phyloP scores from a whole-genome alignment of 805 yeast genomes.

The Saccharomyces eubayanus region DNA sequence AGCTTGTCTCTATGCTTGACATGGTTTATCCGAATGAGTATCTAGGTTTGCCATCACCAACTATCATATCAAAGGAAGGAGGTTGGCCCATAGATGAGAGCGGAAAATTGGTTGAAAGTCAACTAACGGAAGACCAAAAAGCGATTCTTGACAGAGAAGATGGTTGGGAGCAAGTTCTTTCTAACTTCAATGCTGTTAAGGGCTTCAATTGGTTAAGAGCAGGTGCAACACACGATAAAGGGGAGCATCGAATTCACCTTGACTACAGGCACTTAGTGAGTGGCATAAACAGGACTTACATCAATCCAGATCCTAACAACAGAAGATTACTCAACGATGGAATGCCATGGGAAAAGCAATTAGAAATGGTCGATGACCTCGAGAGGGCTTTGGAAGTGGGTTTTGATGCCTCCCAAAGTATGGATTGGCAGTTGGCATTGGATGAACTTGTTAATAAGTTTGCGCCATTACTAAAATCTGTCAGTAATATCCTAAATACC shows the following conservation, averaged over 20 bases:
- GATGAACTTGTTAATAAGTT: slow-evolving; percentile 44
- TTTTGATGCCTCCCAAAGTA: slow-evolving; percentile 36
- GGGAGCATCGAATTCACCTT: slow-evolving; percentile 41
- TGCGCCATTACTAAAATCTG: slow-evolving; percentile 38
- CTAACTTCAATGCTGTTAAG: slow-evolving; percentile 24
- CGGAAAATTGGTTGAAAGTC: slow-evolving; percentile 14
- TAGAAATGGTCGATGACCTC: slow-evolving; percentile 32
- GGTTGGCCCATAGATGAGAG: slow-evolving; percentile 28
- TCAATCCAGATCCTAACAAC: slow-evolving; percentile 42
- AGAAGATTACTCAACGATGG: slow-evolving; percentile 33
- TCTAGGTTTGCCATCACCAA: slow-evolving; percentile 34
- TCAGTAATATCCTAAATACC: slow-evolving; percentile 34
- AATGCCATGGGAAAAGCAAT: slow-evolving; percentile 30
- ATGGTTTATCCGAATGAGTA: slow-evolving; percentile 32
- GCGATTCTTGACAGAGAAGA: slow-evolving; percentile 20
- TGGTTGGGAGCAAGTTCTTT: slow-evolving; percentile 15
- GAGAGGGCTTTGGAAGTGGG: slow-evolving; percentile 25
- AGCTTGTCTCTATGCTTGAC: slow-evolving; percentile 39
- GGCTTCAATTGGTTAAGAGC: slow-evolving; percentile 40
- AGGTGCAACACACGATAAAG: slow-evolving; percentile 40
- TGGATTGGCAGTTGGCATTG: slow-evolving; percentile 50
- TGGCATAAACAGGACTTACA: slow-evolving; percentile 42
- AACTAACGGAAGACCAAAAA: slow-evolving; percentile 17
- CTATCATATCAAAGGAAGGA: slow-evolving; percentile 14
- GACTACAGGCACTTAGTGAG: slow-evolving; percentile 49